A percentile compares a stretch with the other conserved stretches of the same genome.
Conservation (phyloP, 257 asterid species). For the Cruciata laevipes region DNA sequence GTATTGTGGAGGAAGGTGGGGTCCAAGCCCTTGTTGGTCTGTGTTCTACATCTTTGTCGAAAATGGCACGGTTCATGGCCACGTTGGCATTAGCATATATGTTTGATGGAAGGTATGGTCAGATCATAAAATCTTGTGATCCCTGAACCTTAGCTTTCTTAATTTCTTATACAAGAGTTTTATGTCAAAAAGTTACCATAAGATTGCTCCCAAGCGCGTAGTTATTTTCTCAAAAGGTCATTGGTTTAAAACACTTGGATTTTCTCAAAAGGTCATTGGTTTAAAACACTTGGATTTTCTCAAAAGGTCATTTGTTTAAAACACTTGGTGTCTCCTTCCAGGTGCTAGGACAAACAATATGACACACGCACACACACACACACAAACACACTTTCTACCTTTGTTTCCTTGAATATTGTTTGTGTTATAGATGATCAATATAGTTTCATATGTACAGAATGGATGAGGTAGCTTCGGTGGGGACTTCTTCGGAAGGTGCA, state of each 20-base stretch:
- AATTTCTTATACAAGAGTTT: neutral
- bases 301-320: neutral
- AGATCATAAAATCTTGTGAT: neutral
- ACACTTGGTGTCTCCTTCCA: neutral
- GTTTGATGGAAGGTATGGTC: constrained; percentile 77
- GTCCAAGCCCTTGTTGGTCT: constrained; percentile 68
- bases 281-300: neutral
- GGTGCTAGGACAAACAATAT: too few species aligned
- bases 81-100: constrained; percentile 84
- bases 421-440: neutral
- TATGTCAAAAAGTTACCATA: neutral
- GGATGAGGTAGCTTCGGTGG: constrained; percentile 54
- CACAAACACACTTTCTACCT: neutral
- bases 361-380: too few species aligned
- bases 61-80: constrained; percentile 96
- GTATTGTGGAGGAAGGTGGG: constrained; percentile 89
- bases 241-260: neutral
- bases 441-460: constrained; percentile 41
- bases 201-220: neutral
- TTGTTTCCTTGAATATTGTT: neutral
- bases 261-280: neutral
- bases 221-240: neutral
- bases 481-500: constrained; percentile 52
- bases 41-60: constrained; percentile 71
- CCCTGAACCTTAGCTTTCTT: neutral